Percentiles rank a stretch among this genome's conserved stretches.
These are phyloP conservation scores for Solanum corneliomulleri DNA, from an alignment of 257 asterid species.

Conservation along the genomic window DNA sequence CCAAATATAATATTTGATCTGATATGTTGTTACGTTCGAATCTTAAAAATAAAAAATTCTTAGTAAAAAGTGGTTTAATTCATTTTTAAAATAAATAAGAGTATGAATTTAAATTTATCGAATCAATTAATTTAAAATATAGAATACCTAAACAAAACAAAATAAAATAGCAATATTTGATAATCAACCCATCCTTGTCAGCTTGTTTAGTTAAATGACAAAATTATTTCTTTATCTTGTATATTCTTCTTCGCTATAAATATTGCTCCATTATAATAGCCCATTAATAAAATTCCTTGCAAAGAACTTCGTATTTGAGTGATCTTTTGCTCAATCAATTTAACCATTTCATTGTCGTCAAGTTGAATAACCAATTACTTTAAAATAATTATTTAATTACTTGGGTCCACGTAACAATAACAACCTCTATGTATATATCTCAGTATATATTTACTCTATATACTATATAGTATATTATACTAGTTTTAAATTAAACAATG, in stretches of 20 bases:
- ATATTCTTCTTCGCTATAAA: neutral
- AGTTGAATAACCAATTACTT: neutral
- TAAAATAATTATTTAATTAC: neutral
- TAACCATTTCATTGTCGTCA: too few species aligned
- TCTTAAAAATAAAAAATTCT: neutral
- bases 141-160: neutral
- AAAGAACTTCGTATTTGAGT: neutral
- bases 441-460: neutral
- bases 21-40: fast-evolving
- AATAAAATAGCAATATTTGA: neutral
- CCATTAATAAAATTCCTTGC: neutral
- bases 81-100: neutral
- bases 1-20: neutral
- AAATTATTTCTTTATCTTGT: neutral
- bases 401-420: neutral
- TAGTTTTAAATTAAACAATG: neutral
- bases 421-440: neutral
- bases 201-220: neutral
- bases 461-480: neutral
- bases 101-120: neutral
- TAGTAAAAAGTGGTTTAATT: neutral
- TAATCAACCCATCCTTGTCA: neutral
- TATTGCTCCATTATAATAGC: neutral
- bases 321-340: neutral
- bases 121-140: neutral